These are phyloP conservation scores for Metschnikowia bowlesiae DNA, from an alignment of 805 yeast species.

Conservation along the genomic window DNA sequence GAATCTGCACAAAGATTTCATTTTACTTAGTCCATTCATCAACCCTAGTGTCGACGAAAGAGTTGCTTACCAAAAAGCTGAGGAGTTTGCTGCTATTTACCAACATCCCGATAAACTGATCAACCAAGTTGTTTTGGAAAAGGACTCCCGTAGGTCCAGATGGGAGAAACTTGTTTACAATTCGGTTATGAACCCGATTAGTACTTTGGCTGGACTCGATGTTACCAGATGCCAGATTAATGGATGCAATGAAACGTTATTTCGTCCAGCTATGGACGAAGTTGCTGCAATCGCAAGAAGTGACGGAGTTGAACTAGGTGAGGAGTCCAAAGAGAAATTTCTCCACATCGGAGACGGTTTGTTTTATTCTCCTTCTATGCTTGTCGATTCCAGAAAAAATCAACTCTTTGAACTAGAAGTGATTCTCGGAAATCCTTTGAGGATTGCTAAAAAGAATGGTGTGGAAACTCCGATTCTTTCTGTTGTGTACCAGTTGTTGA, in stretches of 20 bases:
- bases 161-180: slow-evolving; percentile 40
- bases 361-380: slow-evolving; percentile 65
- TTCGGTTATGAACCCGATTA: slow-evolving; percentile 31
- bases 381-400: slow-evolving; percentile 60
- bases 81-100: slow-evolving; percentile 25
- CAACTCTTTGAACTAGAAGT: slow-evolving; percentile 70
- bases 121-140: slow-evolving; percentile 26
- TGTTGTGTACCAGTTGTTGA: slow-evolving; percentile 54
- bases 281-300: slow-evolving; percentile 61
- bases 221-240: slow-evolving; percentile 34
- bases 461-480: slow-evolving; percentile 53
- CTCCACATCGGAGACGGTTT: slow-evolving; percentile 43
- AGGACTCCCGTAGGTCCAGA: slow-evolving; percentile 28
- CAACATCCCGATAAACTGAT: slow-evolving; percentile 22
- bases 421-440: slow-evolving; percentile 62
- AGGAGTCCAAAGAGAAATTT: slow-evolving; percentile 44
- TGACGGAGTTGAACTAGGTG: slow-evolving; percentile 56
- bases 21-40: slow-evolving; percentile 51
- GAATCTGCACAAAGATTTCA: slow-evolving; percentile 49
- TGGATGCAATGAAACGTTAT: slow-evolving; percentile 26
- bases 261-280: slow-evolving; percentile 64
- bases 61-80: slow-evolving; percentile 14
- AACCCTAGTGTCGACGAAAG: slow-evolving; percentile 15
- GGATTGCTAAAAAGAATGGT: slow-evolving; percentile 13
- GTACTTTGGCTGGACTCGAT: slow-evolving; percentile 33